Evolutionary conservation across 208 protist genomes (phyloP).

Genomic region (Kentomonas sorsogonicus): DNA sequence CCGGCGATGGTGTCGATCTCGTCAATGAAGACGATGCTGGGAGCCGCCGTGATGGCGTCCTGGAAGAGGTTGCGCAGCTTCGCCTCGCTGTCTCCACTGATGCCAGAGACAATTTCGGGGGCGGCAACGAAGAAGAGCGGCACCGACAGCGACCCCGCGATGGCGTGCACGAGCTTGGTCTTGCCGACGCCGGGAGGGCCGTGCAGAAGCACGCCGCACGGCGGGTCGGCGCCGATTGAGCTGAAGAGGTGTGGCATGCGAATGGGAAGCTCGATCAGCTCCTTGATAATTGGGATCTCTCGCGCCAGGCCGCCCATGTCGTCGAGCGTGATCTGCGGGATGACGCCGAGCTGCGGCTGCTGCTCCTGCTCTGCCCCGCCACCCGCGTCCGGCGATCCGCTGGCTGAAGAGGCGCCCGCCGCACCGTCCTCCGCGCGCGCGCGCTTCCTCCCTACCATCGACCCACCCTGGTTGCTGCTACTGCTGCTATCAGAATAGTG

Average conservation of each 20-base stretch:
- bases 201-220: conserved; percentile 95
- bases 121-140: conserved; percentile 94
- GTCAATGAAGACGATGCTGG: conserved; percentile 99
- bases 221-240: conserved; percentile 93
- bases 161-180: conserved; percentile 94
- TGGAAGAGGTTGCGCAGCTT: conserved; percentile 96
- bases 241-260: conserved; percentile 93
- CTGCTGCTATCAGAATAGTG: conserved; percentile 19
- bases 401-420: neutral
- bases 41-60: conserved; percentile 89
- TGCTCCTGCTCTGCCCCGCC: conserved; percentile 2
- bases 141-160: conserved; percentile 92
- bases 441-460: conserved; percentile 10
- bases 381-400: neutral
- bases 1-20: conserved; percentile 97
- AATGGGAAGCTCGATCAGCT: conserved; percentile 94
- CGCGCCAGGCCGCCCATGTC: conserved; percentile 91
- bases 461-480: conserved; percentile 6
- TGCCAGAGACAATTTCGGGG: conserved; percentile 96
- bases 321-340: conserved; percentile 79
- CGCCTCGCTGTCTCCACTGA: conserved; percentile 98
- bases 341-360: conserved; percentile 50
- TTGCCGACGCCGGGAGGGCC: conserved; percentile 96
- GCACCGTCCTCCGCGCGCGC: conserved; percentile 18
- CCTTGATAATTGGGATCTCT: conserved; percentile 90